Evolutionary conservation across 345 rosid species (phyloP).

Genomic region (Linum trigynum): DNA sequence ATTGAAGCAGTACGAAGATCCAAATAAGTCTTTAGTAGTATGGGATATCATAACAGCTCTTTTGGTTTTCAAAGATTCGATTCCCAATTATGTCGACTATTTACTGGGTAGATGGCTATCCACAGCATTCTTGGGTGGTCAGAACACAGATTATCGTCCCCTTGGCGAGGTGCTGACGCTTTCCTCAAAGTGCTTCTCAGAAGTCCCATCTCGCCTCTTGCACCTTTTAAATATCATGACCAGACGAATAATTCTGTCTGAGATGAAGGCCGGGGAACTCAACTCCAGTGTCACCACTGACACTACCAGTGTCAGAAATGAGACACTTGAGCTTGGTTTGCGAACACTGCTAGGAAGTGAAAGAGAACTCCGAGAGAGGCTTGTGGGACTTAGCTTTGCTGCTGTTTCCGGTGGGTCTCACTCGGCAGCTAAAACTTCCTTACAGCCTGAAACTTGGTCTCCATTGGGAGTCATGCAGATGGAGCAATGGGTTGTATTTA

Average conservation of each 20-base stretch:
- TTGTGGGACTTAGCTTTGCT: constrained; percentile 50
- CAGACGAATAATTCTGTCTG: constrained; percentile 53
- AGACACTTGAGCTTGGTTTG: constrained; percentile 42
- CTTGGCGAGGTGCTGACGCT: constrained; percentile 34
- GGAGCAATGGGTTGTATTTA: constrained; percentile 57
- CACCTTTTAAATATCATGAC: constrained; percentile 66
- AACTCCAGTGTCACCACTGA: constrained; percentile 30
- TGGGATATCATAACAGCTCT: constrained; percentile 79
- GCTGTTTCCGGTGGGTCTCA: constrained; percentile 29
- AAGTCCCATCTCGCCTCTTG: constrained; percentile 51
- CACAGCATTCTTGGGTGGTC: constrained; percentile 30
- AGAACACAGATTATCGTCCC: constrained; percentile 20
- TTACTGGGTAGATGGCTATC: constrained; percentile 64
- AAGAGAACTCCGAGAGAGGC: constrained; percentile 74
- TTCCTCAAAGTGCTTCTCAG: constrained; percentile 32
- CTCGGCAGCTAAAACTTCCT: constrained; percentile 11
- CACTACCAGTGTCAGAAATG: constrained; percentile 18
- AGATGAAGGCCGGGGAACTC: constrained; percentile 46
- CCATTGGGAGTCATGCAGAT: constrained; percentile 65
- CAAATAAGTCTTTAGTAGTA: constrained; percentile 48
- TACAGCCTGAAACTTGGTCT: constrained; percentile 34
- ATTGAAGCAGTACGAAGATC: constrained; percentile 42
- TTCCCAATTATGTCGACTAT: constrained; percentile 49
- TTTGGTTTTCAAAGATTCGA: constrained; percentile 51
- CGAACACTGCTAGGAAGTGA: constrained; percentile 56